These are phyloP conservation scores for Fusarium piperis DNA, from an alignment of 2,329 filamentous ascomycete genomes.

Conservation along the genomic window DNA sequence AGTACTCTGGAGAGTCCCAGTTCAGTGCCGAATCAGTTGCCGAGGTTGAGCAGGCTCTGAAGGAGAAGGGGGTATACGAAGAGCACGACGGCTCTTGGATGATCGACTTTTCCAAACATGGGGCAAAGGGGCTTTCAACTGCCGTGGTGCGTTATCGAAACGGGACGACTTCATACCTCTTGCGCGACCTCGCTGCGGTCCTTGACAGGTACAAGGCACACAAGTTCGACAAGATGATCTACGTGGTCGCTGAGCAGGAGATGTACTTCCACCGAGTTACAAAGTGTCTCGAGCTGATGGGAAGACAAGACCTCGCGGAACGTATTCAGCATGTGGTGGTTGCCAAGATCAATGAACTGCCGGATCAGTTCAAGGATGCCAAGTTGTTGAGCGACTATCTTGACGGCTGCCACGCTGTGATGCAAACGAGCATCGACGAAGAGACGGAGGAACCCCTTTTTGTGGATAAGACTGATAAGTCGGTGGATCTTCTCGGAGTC, in stretches of 20 bases:
- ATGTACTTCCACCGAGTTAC: slow-evolving; percentile 78
- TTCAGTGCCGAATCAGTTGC: slow-evolving; percentile 62
- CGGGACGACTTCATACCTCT: slow-evolving; percentile 60
- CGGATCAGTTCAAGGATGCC: slow-evolving; percentile 21
- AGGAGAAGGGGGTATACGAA: slow-evolving; percentile 69
- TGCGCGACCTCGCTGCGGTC: slow-evolving; percentile 77
- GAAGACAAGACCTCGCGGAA: slow-evolving; percentile 42
- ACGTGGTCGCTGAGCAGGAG: slow-evolving; percentile 79
- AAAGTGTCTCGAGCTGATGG: slow-evolving; percentile 60
- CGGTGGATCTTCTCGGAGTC: slow-evolving; percentile 19
- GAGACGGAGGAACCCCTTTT: slow-evolving; percentile 16
- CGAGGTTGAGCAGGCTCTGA: slow-evolving; percentile 66
- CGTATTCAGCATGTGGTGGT: slow-evolving; percentile 55
- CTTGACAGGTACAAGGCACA: slow-evolving; percentile 68
- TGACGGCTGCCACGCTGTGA: slow-evolving; percentile 11
- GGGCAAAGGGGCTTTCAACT: slow-evolving; percentile 75
- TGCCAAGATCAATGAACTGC: slow-evolving; percentile 60
- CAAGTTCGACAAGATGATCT: slow-evolving; percentile 81
- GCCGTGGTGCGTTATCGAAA: slow-evolving; percentile 71
- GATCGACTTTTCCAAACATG: slow-evolving; percentile 77
- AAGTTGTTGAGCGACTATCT: slow-evolving; percentile 37
- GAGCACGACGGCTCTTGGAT: slow-evolving; percentile 73
- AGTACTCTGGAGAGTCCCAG: slow-evolving; percentile 75
- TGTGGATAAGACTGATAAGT: slow-evolving; percentile 22
- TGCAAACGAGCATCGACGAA: background rate